These are phyloP conservation scores for Phoenix dactylifera DNA, from an alignment of 176 grass and related monocot species.

Conservation along the genomic window DNA sequence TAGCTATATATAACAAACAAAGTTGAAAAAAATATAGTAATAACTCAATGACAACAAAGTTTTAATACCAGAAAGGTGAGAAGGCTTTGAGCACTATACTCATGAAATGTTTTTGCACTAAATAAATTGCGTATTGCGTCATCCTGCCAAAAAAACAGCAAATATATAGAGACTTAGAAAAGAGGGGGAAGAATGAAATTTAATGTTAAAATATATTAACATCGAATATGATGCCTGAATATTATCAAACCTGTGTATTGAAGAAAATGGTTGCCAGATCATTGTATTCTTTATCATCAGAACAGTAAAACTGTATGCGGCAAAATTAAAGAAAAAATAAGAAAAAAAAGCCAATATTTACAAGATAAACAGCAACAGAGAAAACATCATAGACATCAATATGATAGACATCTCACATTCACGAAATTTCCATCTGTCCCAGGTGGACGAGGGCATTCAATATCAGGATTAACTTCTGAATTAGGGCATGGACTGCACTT, in stretches of 20 bases:
- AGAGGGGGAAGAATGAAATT: neutral
- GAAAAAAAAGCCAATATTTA: neutral
- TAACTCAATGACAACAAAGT: conserved; percentile 9
- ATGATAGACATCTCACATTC: conserved; percentile 46
- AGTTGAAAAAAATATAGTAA: neutral
- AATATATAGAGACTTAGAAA: conserved; percentile 14
- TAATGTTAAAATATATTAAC: neutral
- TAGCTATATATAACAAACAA: neutral
- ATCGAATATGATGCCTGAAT: neutral
- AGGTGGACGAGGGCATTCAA: conserved; percentile 93
- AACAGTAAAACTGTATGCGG: conserved; percentile 79
- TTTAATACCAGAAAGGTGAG: conserved; percentile 78
- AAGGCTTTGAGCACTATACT: conserved; percentile 97
- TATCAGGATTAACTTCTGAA: conserved; percentile 65
- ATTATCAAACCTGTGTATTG: conserved; percentile 78
- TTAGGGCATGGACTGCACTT: conserved; percentile 86
- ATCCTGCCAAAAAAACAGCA: conserved; percentile 50
- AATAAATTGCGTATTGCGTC: conserved; percentile 98
- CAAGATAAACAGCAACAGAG: no score
- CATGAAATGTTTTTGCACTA: conserved; percentile 99
- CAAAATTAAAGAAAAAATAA: conserved; percentile 13
- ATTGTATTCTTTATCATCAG: conserved; percentile 92
- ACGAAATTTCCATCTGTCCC: conserved; percentile 99
- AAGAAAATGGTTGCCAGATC: conserved; percentile 99
- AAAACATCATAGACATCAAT: conserved; percentile 5